Conservation (phyloP, 306 rosid species). For the Sicyos baderoa region DNA sequence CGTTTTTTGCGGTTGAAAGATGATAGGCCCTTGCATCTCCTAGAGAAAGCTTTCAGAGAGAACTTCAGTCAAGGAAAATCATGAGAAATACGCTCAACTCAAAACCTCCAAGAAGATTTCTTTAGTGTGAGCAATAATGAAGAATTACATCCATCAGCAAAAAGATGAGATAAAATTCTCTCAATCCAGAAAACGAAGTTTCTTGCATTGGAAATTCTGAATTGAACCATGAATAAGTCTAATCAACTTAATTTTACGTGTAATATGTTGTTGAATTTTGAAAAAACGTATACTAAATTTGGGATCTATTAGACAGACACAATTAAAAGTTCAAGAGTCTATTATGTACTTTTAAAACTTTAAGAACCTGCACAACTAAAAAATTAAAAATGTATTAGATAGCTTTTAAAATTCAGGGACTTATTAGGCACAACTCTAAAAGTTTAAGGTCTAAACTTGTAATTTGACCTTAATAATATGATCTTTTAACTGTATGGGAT, state of each 20-base stretch:
- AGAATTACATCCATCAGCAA: neutral
- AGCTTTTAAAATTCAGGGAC: neutral
- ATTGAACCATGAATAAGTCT: too few species aligned
- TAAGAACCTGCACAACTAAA: neutral
- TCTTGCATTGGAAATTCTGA: too few species aligned
- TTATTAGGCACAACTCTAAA: neutral
- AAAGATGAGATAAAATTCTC: neutral
- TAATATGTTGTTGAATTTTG: neutral
- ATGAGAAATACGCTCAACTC: neutral
- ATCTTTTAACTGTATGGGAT: neutral
- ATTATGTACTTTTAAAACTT: too few species aligned
- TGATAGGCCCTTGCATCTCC: conserved; percentile 87
- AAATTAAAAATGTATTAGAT: neutral
- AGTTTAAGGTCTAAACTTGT: neutral
- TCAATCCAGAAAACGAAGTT: neutral
- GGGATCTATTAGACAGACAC: neutral
- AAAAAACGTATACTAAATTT: neutral
- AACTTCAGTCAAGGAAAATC: conserved; percentile 24
- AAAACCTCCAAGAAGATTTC: neutral
- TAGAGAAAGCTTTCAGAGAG: conserved; percentile 66
- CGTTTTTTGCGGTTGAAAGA: conserved; percentile 86
- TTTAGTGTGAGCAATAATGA: neutral
- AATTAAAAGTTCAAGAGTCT: neutral
- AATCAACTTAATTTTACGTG: neutral
- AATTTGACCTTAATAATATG: neutral